Evolutionary conservation across 1,284 basidiomycete species (phyloP), one percentile per base, ranked within the genome.

Genomic region (Puccinia brachypodii): DNA sequence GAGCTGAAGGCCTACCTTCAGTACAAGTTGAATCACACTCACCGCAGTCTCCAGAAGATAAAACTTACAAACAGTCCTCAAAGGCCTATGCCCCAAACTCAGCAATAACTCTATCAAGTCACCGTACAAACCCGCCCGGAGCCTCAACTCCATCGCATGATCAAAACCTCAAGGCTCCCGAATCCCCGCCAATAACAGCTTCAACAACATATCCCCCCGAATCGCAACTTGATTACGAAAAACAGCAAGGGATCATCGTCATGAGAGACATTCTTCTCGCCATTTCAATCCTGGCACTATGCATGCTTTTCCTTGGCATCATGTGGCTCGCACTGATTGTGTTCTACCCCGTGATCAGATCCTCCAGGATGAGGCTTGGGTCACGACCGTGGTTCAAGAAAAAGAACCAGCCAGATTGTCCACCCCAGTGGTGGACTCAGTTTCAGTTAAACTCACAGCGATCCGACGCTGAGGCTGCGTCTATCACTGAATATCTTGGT

Each of bases 371-470:
- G 38, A 66, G 22, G 16, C 11, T 66, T 42, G 8, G 11, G 1
- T 9, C 64, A 25, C 64, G 36, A n/a, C n/a, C 16, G 7, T n/a
- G 36, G 64, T 66, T 66, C 64, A 66, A 42, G 22, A 66, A 25
- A 33, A 66, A 42, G 7, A 66, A n/a, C 0, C 38, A 66, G n/a
- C 0, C 33, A 7, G 19, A 66, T 25, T 19, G n/a, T 33, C 64
- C 64, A 22, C 64, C 64, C 7, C 36, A 66, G 38, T 66, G 64
- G 64, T 66, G 64, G 64, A 66, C 64, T 33, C 64, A 66, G 64
- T 66, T 66, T 66, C 64, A 6, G n/a, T 16, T 66, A 36, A 66
- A 33, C 64, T 66, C 64, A 22, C 38, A 66, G n/a, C 31, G 7
- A 19, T 19, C 36, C 31, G 22, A 66, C 28, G 60, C 31, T 36